A percentile compares a stretch with the other conserved stretches of the same genome.
Evolutionary conservation across 148 eudicot genomes (phyloP).

Genomic region (Rheum nobile): DNA sequence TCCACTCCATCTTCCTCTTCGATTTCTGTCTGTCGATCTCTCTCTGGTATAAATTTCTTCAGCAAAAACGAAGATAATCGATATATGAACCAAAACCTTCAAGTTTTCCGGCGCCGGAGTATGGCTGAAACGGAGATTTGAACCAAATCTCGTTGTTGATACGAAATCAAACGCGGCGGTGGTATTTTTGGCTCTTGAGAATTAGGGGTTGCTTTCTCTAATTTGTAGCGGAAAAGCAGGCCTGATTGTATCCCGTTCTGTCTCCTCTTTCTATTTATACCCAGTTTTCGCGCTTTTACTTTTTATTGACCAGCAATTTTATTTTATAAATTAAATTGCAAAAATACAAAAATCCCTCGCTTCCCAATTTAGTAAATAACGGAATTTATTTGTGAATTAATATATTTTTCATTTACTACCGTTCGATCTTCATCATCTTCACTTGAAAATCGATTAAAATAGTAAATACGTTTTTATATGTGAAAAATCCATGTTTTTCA

Average conservation of each 20-base stretch:
- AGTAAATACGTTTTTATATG: no score
- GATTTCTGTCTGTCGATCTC: not conserved
- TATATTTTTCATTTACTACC: not conserved
- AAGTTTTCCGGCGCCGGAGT: not conserved
- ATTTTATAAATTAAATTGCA: not conserved
- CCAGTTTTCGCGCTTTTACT: not conserved
- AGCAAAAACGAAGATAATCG: not conserved
- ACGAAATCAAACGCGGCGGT: not conserved
- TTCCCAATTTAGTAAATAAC: not conserved
- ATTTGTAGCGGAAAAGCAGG: not conserved
- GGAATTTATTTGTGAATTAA: not conserved
- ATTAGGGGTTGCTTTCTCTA: not conserved
- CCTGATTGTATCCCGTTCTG: not conserved
- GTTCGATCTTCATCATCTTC: no score
- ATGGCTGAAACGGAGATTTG: not conserved
- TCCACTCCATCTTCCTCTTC: slow-evolving; percentile 46
- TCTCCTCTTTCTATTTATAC: not conserved
- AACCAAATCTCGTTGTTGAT: not conserved
- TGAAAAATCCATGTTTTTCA: no score
- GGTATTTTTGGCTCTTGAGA: not conserved
- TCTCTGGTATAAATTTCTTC: not conserved
- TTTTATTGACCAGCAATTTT: not conserved
- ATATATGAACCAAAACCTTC: not conserved
- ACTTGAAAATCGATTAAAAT: no score
- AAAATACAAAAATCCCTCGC: not conserved